phyloP scores from a whole-genome alignment of 2,329 filamentous ascomycete genomes.

The Fusarium piperis region DNA sequence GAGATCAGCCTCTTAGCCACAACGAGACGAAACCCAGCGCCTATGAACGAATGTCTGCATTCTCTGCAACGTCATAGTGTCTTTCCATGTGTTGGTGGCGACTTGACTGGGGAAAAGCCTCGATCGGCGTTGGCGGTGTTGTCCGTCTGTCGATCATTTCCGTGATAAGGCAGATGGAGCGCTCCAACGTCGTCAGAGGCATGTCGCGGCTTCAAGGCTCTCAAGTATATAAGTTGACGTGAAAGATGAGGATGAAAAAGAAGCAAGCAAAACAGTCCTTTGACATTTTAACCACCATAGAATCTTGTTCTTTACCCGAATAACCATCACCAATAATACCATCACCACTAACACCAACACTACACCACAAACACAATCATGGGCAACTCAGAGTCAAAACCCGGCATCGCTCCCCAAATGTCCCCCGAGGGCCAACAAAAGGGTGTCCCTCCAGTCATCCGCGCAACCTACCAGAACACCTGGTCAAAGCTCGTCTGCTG shows the following conservation, averaged over 20 bases:
- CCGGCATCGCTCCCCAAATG: slow-evolving; percentile 6
- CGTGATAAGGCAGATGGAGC: not conserved
- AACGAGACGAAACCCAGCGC: not conserved
- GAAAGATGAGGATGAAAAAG: not conserved
- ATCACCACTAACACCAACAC: not conserved
- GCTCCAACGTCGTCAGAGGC: not conserved
- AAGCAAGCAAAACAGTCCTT: not conserved
- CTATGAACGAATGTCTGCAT: not conserved
- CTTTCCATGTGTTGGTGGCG: not conserved
- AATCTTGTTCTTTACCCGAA: not conserved
- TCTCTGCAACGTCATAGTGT: not conserved
- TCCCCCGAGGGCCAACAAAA: slow-evolving; percentile 4
- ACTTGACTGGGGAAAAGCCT: not conserved
- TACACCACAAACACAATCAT: slow-evolving; percentile 9
- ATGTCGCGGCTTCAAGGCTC: not conserved
- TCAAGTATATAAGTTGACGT: not conserved
- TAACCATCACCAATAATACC: not conserved
- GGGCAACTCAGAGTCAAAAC: slow-evolving; percentile 31
- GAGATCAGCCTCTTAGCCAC: not conserved
- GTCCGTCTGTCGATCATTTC: not conserved
- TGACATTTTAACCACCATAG: not conserved
- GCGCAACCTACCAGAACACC: slow-evolving; percentile 23
- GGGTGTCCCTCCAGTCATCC: slow-evolving; percentile 16
- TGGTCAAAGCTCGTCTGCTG: slow-evolving; percentile 11
- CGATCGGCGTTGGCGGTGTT: not conserved